Base-by-base conservation (phyloP, 2,329 filamentous ascomycete genomes). In the Botryotinia convoluta region DNA sequence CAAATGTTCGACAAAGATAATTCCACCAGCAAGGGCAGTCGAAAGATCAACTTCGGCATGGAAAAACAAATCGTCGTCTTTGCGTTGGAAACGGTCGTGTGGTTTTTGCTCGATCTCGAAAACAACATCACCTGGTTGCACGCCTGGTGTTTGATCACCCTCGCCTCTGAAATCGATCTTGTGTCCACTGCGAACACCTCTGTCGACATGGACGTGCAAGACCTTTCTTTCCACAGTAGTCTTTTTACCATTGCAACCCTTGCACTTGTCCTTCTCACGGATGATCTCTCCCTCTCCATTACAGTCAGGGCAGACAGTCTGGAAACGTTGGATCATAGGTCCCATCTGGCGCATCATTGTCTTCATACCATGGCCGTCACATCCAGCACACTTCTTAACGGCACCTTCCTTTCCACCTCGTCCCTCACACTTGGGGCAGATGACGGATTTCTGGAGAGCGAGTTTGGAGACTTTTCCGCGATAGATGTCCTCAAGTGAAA, bases 311-410 rank as follows among this genome's bases (percentile, higher is more conserved):
- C 96, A 99, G 79, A 98, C 95, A 44, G 95, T 98, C 88, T 99
- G 96, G 90, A 99, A 99, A 74, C 96, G 93, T 86, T 99, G 97
- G 79, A 99, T 98, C 96, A 99, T 99, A 74, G 96, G 96, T 69
- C 96, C 96, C 95, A 99, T 98, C 85, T 99, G 96, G 82, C 97
- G 93, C 96, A 99, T 98, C 95, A 99, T 98, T 59, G 93, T 98
- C 92, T 98, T 98, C 93, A 98, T 97, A 84, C 96, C 96, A 77
- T 92, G 90, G 77, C 96, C 96, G 80, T 97, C 94, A 83, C 96
- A 99, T 81, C 94, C 93, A 59, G 89, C 82, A 84, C 96, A 99
- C 80, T 92, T 93, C 86, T 95, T 95, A 77, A 98, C 95, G n/a
- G 96, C 93, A 77, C 96, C 96, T 77, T 98, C 95, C 87, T 99